Evolutionary conservation across 1,284 basidiomycete genomes (phyloP).

Genomic region (Limonomyces culmigenus): DNA sequence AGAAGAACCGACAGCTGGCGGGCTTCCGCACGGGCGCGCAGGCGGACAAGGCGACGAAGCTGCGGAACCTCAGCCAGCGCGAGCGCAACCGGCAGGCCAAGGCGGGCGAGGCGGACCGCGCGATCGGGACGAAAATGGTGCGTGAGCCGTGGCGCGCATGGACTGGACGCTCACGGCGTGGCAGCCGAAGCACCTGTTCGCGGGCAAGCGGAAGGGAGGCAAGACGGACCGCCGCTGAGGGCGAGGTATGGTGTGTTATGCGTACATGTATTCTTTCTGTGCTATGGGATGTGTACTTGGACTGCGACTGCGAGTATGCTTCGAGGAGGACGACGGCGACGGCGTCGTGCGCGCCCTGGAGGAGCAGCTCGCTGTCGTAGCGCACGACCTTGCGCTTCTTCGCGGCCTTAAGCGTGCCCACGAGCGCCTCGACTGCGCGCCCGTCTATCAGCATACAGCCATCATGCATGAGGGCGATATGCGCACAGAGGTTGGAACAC

Average conservation of each 20-base stretch:
- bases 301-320: too few relatives aligned
- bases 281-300: too few relatives aligned
- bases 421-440: neutral
- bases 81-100: constrained; percentile 76
- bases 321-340: too few relatives aligned
- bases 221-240: constrained; percentile 73
- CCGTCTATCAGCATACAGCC: neutral
- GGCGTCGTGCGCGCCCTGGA: too few relatives aligned
- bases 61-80: constrained; percentile 75
- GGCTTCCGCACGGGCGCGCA: constrained; percentile 71
- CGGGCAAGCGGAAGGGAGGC: constrained; percentile 79
- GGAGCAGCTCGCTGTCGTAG: neutral
- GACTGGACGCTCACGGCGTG: constrained; percentile 6
- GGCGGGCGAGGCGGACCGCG: constrained; percentile 79
- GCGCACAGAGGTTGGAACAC: neutral
- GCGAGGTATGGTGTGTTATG: too few relatives aligned
- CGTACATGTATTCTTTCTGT: too few relatives aligned
- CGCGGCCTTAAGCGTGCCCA: neutral
- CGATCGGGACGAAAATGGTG: constrained; percentile 69
- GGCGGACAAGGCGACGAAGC: constrained; percentile 59
- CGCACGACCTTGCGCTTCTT: neutral
- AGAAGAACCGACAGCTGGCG: constrained; percentile 57
- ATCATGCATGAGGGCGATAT: neutral
- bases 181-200: constrained; percentile 75
- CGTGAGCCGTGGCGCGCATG: constrained; percentile 14